These are phyloP conservation scores for Brassica cretica DNA, from an alignment of 345 rosid species.

Conservation along the genomic window DNA sequence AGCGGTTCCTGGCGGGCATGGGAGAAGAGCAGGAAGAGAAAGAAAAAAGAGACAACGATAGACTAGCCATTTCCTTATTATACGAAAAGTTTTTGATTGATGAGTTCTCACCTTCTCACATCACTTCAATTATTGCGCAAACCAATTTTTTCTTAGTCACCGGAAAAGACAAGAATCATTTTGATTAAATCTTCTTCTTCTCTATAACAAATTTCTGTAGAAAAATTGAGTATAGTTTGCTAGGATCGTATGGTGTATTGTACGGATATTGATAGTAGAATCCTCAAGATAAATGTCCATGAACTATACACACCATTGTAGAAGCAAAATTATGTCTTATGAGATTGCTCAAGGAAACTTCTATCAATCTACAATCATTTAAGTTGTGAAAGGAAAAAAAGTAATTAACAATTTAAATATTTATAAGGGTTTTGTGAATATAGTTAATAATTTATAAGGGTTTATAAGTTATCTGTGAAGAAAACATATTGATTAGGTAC, in stretches of 20 bases:
- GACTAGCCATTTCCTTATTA: too few species aligned
- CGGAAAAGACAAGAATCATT: background rate
- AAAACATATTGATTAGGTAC: too few species aligned
- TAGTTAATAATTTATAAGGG: too few species aligned
- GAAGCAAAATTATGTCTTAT: background rate
- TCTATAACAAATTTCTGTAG: background rate
- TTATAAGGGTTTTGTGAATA: too few species aligned
- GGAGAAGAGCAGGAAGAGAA: background rate
- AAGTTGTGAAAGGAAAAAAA: background rate
- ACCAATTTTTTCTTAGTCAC: too few species aligned
- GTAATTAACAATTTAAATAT: too few species aligned
- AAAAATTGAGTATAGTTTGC: background rate
- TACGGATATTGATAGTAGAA: background rate
- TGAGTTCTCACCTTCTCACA: too few species aligned
- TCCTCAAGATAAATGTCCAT: background rate
- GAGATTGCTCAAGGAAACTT: background rate
- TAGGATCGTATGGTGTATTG: background rate
- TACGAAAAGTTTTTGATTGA: too few species aligned
- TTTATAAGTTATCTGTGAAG: background rate
- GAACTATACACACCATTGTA: background rate
- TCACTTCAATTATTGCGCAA: too few species aligned
- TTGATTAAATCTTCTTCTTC: background rate
- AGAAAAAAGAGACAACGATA: too few species aligned
- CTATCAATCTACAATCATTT: background rate
- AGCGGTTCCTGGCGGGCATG: too few species aligned